A percentile compares a stretch with the other conserved stretches of the same genome.
Evolutionary conservation across 768 basidiomycete species (phyloP).

Genomic region (Austroboletus festivus): DNA sequence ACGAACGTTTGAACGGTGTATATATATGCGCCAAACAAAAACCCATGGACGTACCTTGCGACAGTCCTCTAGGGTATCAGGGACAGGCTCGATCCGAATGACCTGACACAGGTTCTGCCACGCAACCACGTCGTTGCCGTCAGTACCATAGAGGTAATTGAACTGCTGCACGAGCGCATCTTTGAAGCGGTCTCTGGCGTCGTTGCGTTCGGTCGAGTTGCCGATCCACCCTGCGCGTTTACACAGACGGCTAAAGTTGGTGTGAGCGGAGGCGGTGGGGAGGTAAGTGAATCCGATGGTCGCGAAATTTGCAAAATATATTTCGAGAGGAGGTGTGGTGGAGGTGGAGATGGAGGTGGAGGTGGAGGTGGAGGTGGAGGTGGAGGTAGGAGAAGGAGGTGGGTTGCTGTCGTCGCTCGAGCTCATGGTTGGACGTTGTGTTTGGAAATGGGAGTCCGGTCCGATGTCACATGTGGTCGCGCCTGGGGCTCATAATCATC

Average conservation of each 20-base stretch:
- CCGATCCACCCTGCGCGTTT: constrained; percentile 2
- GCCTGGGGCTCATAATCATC: too few species aligned
- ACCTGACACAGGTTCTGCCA: constrained; percentile 23
- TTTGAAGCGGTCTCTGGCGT: constrained; percentile 8
- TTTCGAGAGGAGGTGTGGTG: constrained; percentile 8
- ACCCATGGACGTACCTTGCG: constrained; percentile 8
- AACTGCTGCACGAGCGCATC: constrained; percentile 26
- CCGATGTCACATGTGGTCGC: too few species aligned
- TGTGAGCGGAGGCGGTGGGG: constrained; percentile 4
- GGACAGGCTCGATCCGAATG: constrained; percentile 15
- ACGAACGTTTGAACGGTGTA: neutral
- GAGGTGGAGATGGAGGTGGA: too few species aligned
- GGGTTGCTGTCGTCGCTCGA: too few species aligned
- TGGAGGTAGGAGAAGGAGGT: too few species aligned
- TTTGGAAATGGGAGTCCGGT: too few species aligned
- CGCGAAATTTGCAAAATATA: constrained; percentile 13
- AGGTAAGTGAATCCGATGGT: constrained; percentile 11
- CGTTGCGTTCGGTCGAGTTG: neutral
- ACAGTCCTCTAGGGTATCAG: constrained; percentile 15
- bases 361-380: too few species aligned
- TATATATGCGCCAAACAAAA: neutral
- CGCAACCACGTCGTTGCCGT: constrained; percentile 10
- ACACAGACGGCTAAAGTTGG: constrained; percentile 18
- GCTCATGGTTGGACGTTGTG: too few species aligned
- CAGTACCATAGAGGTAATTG: constrained; percentile 20